A percentile compares a stretch with the other conserved stretches of the same genome.
Evolutionary conservation across 805 yeast genomes (phyloP).

Genomic region (Spathaspora sp.): DNA sequence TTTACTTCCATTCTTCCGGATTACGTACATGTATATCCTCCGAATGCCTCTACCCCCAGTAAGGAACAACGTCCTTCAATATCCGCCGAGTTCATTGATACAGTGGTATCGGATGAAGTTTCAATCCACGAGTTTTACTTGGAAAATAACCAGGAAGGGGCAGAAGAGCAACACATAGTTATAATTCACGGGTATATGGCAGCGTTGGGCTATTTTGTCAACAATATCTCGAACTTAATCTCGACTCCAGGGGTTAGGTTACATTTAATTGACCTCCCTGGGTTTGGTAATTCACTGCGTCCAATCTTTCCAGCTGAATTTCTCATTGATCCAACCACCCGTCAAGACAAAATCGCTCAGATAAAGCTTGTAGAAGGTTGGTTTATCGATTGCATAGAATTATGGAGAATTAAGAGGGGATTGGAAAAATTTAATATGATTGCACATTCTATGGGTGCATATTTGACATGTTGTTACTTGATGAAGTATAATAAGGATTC

Average conservation of each 20-base stretch:
- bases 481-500: conserved; percentile 31
- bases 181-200: conserved; percentile 45
- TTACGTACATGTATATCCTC: conserved; percentile 23
- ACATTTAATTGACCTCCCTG: conserved; percentile 40
- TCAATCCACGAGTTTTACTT: conserved; percentile 36
- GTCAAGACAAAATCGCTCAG: conserved; percentile 25
- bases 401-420: conserved; percentile 26
- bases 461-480: conserved; percentile 35
- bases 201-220: conserved; percentile 38
- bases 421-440: conserved; percentile 27
- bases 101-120: conserved; percentile 22
- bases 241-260: conserved; percentile 28
- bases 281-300: conserved; percentile 41
- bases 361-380: conserved; percentile 33
- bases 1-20: conserved; percentile 29
- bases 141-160: conserved; percentile 14
- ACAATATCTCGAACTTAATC: conserved; percentile 32
- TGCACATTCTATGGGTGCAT: conserved; percentile 44
- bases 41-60: conserved; percentile 7
- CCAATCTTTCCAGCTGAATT: conserved; percentile 33
- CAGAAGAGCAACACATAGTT: conserved; percentile 22
- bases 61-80: neutral
- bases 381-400: conserved; percentile 38
- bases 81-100: conserved; percentile 16
- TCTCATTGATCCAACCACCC: conserved; percentile 16